Base-by-base conservation (phyloP, 1,284 basidiomycete genomes). In the Flammula alnicola region DNA sequence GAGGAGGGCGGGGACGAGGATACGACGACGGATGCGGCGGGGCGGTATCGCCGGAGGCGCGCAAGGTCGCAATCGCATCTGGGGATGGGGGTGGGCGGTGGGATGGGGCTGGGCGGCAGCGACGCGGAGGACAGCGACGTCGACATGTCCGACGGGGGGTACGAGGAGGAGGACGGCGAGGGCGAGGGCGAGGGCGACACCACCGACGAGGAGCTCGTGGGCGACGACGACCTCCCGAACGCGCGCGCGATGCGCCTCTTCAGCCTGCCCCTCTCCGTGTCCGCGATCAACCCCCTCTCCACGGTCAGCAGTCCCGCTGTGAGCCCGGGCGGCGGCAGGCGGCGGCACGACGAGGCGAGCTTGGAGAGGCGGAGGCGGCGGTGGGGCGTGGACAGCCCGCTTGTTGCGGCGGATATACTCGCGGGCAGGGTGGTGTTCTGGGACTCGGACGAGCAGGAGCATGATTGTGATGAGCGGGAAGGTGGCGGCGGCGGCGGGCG, bases 141-240 rank as follows among this genome's bases (percentile, higher is more conserved):
- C 4, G 31, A 51, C 9, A 67, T 45, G 29, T 44, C 30, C 11
- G 52, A 54, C 5, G 47, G 20, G 4, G 48, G 51, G 14, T 52
- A 52, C 35, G 71, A 75, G 47, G 72, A 77, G 38, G 74, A 74
- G 29, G 76, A 77, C 36, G 76, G 67, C 17, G 76, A 69, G 26
- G n/a, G n/a, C n/a, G 75, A 74, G 14, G 75, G 73, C n/a, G 78
- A 77, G 9, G 84, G 83, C 5, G 80, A 86, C 41, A 86, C 84
- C 5, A 88, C 86, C 0, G 88, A 91, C 61, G 88, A 91, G 53
- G 88, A 90, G 52, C 80, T 91, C 38, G 83, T 90, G 14, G 86
- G 86, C 46, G 78, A 80, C 5, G 79, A 83, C 49, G 83, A 83
- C 37, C 73, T 90, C 4, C 86, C 86, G 16, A 90, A 88, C 50